Evolutionary conservation across 2,329 filamentous ascomycete genomes (phyloP).

Genomic region (Akanthomyces dipterigenus): DNA sequence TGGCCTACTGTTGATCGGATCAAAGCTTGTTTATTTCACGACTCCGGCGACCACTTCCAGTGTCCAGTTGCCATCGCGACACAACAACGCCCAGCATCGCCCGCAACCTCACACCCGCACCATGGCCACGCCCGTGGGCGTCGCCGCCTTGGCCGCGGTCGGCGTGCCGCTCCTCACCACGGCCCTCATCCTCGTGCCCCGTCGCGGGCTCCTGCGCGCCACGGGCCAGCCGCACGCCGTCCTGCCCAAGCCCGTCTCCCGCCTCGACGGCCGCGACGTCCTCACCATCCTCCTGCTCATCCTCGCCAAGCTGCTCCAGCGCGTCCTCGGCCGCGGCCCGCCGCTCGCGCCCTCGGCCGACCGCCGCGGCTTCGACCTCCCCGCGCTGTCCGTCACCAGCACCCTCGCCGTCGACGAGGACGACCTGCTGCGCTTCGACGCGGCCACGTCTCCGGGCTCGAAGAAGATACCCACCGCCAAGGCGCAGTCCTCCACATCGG

Average conservation of each 20-base stretch:
- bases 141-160: neutral
- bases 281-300: constrained; percentile 9
- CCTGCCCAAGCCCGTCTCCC: constrained; percentile 11
- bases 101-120: too few species aligned
- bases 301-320: constrained; percentile 5
- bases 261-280: constrained; percentile 10
- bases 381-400: constrained; percentile 10
- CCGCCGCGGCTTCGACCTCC: constrained; percentile 10
- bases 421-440: constrained; percentile 9
- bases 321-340: constrained; percentile 3
- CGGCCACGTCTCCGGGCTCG: neutral
- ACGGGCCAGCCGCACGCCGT: constrained; percentile 8
- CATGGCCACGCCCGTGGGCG: constrained; percentile 8
- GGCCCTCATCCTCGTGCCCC: constrained; percentile 5
- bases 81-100: neutral
- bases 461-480: neutral
- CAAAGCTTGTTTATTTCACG: too few species aligned
- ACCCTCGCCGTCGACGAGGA: constrained; percentile 10
- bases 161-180: constrained; percentile 7
- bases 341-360: neutral
- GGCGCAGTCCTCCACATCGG: neutral
- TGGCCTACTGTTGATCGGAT: too few species aligned
- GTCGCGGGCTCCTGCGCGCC: neutral
- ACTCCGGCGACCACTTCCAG: neutral
- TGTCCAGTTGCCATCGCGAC: neutral